Evolutionary conservation across 164 flowering plant species (phyloP), one percentile per base, ranked within the genome.

Genomic region (Stephania yunnanensis): DNA sequence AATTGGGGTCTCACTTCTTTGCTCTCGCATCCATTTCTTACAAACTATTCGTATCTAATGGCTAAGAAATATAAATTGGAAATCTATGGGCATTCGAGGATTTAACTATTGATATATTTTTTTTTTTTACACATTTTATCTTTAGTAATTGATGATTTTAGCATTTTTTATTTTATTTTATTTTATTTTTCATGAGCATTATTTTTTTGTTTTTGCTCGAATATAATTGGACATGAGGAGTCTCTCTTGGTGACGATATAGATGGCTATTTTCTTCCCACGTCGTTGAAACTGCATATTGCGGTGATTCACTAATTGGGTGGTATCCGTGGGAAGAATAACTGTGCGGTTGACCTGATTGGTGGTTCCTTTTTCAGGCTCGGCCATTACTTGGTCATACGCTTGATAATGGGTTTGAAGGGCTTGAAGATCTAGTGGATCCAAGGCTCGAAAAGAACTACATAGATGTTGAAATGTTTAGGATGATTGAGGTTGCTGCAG

Each of bases 321-420:
- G 5, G 19, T 19, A 61, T 50, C 55, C 13, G 15, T 50, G 55
- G 55, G 55, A 50, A 50, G 55, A 50, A 10, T 7, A 61, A 61
- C 66, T 17, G 20, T n/a, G 9, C 9, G 2, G 2, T 61, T 61
- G 20, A 61, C 55, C 11, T 50, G 15, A 50, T 10, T 0, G 7
- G 66, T 61, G 66, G 70, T 36, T 71, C 22, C 3, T 76, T 19
- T 71, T 52, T 46, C 71, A 76, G 98, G 98, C 97, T 77, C 94
- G 97, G 8, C 98, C 96, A 76, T 86, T 91, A 83, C 88, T 94
- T 69, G 81, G 77, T 70, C 82, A 87, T 69, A 91, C 93, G 20
- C 84, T 94, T 63, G 93, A 87, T 3, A 80, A 29, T 64, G 66
- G 66, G 66, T 61, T 20, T 13, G 78, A 81, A 67, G 85, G 87